phyloP scores from a whole-genome alignment of 257 asterid genomes.

The Perilla frutescens region DNA sequence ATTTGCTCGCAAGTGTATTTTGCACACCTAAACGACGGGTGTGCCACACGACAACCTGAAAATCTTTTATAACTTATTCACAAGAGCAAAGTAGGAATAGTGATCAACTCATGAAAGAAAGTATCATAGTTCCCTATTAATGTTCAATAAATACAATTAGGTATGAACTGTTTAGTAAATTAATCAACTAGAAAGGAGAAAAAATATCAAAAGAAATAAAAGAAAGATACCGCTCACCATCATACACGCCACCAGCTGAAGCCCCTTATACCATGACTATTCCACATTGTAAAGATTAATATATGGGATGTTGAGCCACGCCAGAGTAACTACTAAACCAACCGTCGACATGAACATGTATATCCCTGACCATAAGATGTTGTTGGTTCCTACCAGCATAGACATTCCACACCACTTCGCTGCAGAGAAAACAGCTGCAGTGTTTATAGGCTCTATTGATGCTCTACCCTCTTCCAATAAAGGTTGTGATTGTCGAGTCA shows the following conservation, averaged over 20 bases:
- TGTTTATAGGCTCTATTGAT: conserved; percentile 36
- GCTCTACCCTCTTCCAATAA: conserved; percentile 75
- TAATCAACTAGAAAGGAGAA: background rate
- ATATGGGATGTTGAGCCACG: conserved; percentile 52
- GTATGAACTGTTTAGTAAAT: background rate
- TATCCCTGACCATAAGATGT: conserved; percentile 78
- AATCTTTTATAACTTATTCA: background rate
- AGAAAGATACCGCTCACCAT: conserved; percentile 87
- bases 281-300: conserved; percentile 56
- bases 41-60: too few relatives aligned
- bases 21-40: too few relatives aligned
- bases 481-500: conserved; percentile 83
- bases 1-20: too few relatives aligned
- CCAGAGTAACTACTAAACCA: conserved; percentile 60
- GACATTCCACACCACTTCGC: conserved; percentile 62
- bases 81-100: background rate
- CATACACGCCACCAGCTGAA: too few relatives aligned
- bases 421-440: conserved; percentile 41
- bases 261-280: too few relatives aligned
- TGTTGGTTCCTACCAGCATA: conserved; percentile 79
- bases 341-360: conserved; percentile 60
- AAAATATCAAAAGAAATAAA: background rate
- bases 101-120: background rate
- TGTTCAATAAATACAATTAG: background rate
- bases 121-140: background rate